Evolutionary conservation across 2,329 filamentous ascomycete genomes (phyloP), one percentile per base, ranked within the genome.

Genomic region (Cytospora leucostoma): DNA sequence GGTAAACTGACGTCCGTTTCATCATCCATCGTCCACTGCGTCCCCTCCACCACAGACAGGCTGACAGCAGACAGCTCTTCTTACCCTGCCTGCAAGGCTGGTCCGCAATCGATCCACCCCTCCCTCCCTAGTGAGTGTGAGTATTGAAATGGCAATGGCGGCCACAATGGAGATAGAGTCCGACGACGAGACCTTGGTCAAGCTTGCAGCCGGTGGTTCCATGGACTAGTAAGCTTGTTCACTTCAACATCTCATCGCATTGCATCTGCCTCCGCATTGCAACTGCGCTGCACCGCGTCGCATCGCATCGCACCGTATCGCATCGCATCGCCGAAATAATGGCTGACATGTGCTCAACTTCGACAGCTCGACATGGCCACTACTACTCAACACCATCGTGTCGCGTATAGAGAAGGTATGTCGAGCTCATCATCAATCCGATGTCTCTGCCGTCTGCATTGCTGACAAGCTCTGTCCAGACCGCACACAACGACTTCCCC

Each of bases 401-500:
- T 77, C 85, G 65, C 85, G 88, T 70, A 81, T 94, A 56, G 88
- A 95, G 74, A 82, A 80, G 78, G 83, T 84, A 70, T 63, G 72
- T 58, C 33, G 40, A 34, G 44, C 3, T 12, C 56, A 38, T 47
- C 32, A 19, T 50, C 53, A 50, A 35, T 61, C 33, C 40, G 50
- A 51, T 61, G 15, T 19, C 15, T n/a, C n/a, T 12, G 10, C 27
- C 32, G 15, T 63, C 34, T 56, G 37, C 56, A 8, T 32, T 50
- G 58, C 64, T 65, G 40, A 65, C 57, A 59, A 12, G 50, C 35
- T 38, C 40, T 47, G 4, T 40, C 32, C 54, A 96, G 91, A 94
- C 93, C 68, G 85, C 90, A 49, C 84, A 85, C 74, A 82, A 87
- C 72, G 88, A 89, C 59, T 97, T 96, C 70, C 87, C 90, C 50